These are phyloP conservation scores for Prasinococcaceae sp. DNA, from an alignment of 139 green algal genomes.

Conservation along the genomic window DNA sequence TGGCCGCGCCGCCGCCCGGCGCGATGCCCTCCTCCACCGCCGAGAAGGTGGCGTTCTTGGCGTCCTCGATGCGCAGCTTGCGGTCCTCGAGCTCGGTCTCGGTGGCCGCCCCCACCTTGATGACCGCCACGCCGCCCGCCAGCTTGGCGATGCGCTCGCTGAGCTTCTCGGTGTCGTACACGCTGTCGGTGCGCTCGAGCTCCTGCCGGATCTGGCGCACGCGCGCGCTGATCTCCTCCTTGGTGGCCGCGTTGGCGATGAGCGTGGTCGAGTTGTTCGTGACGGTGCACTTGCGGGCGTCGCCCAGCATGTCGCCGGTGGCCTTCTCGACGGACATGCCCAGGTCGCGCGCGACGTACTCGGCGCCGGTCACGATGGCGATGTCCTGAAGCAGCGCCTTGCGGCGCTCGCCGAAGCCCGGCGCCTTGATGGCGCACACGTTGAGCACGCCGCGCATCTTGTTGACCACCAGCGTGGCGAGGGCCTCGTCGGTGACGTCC, in stretches of 20 bases:
- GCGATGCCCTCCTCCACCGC: constrained; percentile 90
- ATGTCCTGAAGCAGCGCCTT: constrained; percentile 64
- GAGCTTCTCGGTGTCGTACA: constrained; percentile 99
- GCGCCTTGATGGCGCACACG: constrained; percentile 72
- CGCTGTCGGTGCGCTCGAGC: constrained; percentile 77
- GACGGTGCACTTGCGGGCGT: constrained; percentile 76
- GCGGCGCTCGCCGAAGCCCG: constrained; percentile 71
- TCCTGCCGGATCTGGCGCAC: constrained; percentile 93
- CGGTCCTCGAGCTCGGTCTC: constrained; percentile 96
- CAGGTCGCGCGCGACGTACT: constrained; percentile 91
- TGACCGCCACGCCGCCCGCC: constrained; percentile 84
- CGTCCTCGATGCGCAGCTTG: constrained; percentile 98
- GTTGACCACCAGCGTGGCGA: constrained; percentile 97
- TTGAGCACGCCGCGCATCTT: constrained; percentile 93
- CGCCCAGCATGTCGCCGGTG: constrained; percentile 77
- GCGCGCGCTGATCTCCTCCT: constrained; percentile 91
- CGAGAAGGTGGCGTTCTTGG: constrained; percentile 98
- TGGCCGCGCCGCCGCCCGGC: constrained; percentile 74
- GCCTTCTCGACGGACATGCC: constrained; percentile 56
- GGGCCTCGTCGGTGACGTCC: constrained; percentile 83
- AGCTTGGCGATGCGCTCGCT: constrained; percentile 97
- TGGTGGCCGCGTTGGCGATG: constrained; percentile 82
- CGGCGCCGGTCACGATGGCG: constrained; percentile 65
- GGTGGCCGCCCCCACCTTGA: constrained; percentile 93
- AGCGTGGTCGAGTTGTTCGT: constrained; percentile 63